Evolutionary conservation across 306 rosid genomes (phyloP).

Genomic region (Prosopis cineraria): DNA sequence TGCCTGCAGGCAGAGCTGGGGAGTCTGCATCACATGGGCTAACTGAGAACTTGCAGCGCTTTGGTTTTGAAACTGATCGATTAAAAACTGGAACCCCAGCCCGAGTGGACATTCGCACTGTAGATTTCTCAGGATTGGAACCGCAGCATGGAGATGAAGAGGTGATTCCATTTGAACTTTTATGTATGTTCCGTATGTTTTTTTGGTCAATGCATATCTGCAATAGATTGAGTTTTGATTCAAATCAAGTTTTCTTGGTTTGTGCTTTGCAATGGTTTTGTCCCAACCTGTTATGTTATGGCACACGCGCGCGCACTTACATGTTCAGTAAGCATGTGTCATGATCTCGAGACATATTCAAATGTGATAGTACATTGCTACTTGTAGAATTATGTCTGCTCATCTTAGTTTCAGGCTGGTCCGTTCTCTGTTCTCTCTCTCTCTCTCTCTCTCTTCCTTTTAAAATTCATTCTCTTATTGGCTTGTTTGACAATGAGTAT

Average conservation of each 20-base stretch:
- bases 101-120: constrained; percentile 84
- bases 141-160: constrained; percentile 95
- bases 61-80: constrained; percentile 90
- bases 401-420: constrained; percentile 8
- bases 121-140: constrained; percentile 82
- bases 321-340: constrained; percentile 14
- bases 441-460: neutral
- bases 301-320: neutral
- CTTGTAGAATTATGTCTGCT: constrained; percentile 31
- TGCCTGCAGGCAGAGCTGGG: constrained; percentile 99
- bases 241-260: constrained; percentile 29
- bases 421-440: constrained; percentile 3
- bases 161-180: constrained; percentile 73
- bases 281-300: constrained; percentile 22
- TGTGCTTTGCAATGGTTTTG: constrained; percentile 36
- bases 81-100: constrained; percentile 98
- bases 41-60: constrained; percentile 83
- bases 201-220: constrained; percentile 55
- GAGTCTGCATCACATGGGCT: constrained; percentile 97
- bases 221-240: constrained; percentile 43
- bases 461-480: constrained; percentile 16
- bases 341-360: constrained; percentile 23
- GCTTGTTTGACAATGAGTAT: neutral
- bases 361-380: constrained; percentile 26
- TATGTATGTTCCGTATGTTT: constrained; percentile 55